Evolutionary conservation across 2,329 filamentous ascomycete genomes (phyloP).

Genomic region (Plenodomus lindquistii): DNA sequence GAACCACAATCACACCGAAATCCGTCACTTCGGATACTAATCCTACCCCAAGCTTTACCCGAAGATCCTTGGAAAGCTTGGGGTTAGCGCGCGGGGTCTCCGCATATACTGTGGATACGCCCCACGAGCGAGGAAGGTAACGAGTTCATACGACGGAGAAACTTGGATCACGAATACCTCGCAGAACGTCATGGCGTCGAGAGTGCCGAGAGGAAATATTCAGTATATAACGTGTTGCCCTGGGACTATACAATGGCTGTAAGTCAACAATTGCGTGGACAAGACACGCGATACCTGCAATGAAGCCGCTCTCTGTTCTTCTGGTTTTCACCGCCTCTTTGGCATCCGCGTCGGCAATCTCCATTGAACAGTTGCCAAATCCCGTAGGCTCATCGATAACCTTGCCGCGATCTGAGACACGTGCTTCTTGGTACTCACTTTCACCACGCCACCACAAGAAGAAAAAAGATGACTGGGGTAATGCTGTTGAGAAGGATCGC

Average conservation of each 20-base stretch:
- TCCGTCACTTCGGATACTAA: background rate
- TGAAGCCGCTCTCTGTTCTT: conserved; percentile 24
- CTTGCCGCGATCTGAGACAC: conserved; percentile 3
- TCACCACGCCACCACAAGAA: conserved; percentile 11
- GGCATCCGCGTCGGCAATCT: conserved; percentile 17
- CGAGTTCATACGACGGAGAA: conserved; percentile 13
- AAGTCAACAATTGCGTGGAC: too few species aligned
- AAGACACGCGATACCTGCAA: background rate
- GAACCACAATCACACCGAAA: background rate
- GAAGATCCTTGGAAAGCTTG: conserved; percentile 16
- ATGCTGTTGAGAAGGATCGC: conserved; percentile 41
- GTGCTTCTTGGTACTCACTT: conserved; percentile 9
- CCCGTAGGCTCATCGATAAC: conserved; percentile 23
- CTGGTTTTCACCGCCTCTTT: conserved; percentile 17
- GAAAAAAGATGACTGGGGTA: conserved; percentile 37
- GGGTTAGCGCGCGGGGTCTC: conserved; percentile 21
- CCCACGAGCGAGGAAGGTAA: conserved; percentile 1
- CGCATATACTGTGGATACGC: conserved; percentile 21
- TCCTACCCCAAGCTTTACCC: conserved; percentile 21
- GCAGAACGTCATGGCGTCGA: background rate
- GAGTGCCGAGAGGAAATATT: background rate
- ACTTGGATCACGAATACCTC: conserved; percentile 2
- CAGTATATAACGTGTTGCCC: background rate
- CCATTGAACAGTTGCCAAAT: conserved; percentile 9
- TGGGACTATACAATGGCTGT: too few species aligned